Conservation (phyloP, 345 rosid species). For the Cochlearia excelsa region DNA sequence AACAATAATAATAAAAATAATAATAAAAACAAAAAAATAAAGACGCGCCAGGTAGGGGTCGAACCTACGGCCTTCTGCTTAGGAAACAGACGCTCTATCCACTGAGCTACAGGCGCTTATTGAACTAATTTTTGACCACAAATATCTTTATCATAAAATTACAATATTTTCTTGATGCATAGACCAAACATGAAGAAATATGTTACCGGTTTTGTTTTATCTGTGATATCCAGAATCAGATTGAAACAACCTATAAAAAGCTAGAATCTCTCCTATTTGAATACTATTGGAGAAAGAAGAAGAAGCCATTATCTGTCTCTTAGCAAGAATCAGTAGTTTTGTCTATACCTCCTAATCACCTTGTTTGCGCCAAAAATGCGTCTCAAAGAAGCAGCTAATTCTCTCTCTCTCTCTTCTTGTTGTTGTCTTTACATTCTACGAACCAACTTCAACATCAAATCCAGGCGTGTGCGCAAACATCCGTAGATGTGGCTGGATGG, state of each 20-base stretch:
- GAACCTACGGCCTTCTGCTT: slow-evolving; percentile 39
- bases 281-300: slow-evolving; percentile 4
- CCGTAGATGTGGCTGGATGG: slow-evolving; percentile 12
- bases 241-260: too few relatives aligned
- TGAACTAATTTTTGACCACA: too few relatives aligned
- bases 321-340: slow-evolving; percentile 29
- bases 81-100: slow-evolving; percentile 89
- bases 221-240: too few relatives aligned
- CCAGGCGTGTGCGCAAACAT: not conserved
- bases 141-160: too few relatives aligned
- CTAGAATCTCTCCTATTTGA: slow-evolving; percentile 3
- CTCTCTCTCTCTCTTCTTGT: slow-evolving; percentile 13
- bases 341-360: slow-evolving; percentile 26
- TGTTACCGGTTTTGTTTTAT: too few relatives aligned
- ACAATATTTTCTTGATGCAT: too few relatives aligned
- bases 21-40: too few relatives aligned
- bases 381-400: slow-evolving; percentile 19
- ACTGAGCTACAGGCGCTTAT: slow-evolving; percentile 89
- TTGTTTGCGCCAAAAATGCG: slow-evolving; percentile 27
- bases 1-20: too few relatives aligned
- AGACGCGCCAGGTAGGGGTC: slow-evolving; percentile 35
- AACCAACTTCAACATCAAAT: slow-evolving; percentile 22
- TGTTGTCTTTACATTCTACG: slow-evolving; percentile 3
- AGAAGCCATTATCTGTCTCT: slow-evolving; percentile 20
- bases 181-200: too few relatives aligned